Conservation (phyloP, 495 filamentous ascomycete species). For the Penicillium pancosmium region DNA sequence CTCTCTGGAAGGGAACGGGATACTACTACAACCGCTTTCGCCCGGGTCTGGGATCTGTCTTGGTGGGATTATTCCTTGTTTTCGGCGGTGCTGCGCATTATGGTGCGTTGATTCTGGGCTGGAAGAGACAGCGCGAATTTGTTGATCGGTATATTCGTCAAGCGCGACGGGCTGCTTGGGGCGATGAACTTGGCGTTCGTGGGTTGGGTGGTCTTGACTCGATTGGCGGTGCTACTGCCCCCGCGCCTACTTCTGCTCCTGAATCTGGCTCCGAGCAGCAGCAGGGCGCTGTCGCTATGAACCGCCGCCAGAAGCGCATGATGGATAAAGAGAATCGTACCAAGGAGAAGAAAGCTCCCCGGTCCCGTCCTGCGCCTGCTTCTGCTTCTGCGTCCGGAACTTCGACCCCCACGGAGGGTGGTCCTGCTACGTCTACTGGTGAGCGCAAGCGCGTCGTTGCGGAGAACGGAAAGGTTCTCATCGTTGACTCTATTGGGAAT, state of each 20-base stretch:
- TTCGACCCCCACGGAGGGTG: constrained; percentile 48
- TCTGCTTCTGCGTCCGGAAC: constrained; percentile 45
- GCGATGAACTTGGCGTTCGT: constrained; percentile 67
- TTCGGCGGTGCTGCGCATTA: constrained; percentile 87
- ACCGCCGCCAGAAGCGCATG: constrained; percentile 83
- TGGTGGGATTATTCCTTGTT: constrained; percentile 81
- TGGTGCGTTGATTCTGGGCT: constrained; percentile 75
- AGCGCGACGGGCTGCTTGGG: constrained; percentile 86
- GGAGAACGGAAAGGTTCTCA: constrained; percentile 91
- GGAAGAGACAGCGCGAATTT: constrained; percentile 87
- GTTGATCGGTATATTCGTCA: constrained; percentile 89
- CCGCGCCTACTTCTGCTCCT: constrained; percentile 41
- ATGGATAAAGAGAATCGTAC: constrained; percentile 81
- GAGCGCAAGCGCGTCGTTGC: constrained; percentile 82
- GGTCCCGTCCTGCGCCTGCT: constrained; percentile 20
- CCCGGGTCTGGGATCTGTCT: constrained; percentile 82
- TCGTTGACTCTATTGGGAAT: constrained; percentile 89
- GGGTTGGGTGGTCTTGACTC: constrained; percentile 64
- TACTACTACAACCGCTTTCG: constrained; percentile 97
- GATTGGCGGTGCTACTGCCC: constrained; percentile 24
- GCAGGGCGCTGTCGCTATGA: constrained; percentile 60
- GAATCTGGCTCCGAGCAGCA: constrained; percentile 36
- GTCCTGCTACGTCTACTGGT: constrained; percentile 57
- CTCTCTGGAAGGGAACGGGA: constrained; percentile 92
- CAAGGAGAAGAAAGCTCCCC: constrained; percentile 51